Percentiles rank a stretch among this genome's conserved stretches.
Conservation (phyloP, 2,329 filamentous ascomycete species). For the Neurospora sp. region DNA sequence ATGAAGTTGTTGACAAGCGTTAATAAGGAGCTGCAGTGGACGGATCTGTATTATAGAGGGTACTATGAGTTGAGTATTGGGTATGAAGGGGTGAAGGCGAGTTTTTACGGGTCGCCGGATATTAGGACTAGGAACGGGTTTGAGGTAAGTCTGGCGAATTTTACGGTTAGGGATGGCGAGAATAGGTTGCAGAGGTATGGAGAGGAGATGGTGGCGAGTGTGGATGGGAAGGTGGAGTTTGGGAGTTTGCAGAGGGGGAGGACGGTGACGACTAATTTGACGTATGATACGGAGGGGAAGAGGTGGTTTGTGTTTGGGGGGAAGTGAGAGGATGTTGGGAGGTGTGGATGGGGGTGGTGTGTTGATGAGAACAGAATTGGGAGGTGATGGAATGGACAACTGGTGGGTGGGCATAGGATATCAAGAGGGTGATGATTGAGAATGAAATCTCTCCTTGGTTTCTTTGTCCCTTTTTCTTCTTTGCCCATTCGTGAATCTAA, state of each 20-base stretch:
- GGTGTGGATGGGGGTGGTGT: background rate
- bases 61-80: conserved; percentile 57
- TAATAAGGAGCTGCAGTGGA: conserved; percentile 61
- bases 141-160: conserved; percentile 61
- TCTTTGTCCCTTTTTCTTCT: background rate
- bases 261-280: background rate
- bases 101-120: conserved; percentile 54
- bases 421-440: background rate
- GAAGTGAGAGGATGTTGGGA: conserved; percentile 16
- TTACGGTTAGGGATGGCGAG: conserved; percentile 53
- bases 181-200: conserved; percentile 47
- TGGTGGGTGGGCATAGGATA: background rate
- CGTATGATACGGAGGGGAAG: background rate
- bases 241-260: background rate
- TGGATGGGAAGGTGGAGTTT: background rate
- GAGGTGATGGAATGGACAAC: background rate
- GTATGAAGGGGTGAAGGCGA: conserved; percentile 45
- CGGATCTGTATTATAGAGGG: conserved; percentile 62
- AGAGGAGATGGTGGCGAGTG: conserved; percentile 25
- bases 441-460: background rate
- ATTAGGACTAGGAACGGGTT: conserved; percentile 49
- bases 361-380: background rate
- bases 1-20: conserved; percentile 33
- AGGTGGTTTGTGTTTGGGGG: conserved; percentile 18
- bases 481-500: background rate